Evolutionary conservation across 2,329 filamentous ascomycete species (phyloP), one percentile per base, ranked within the genome.

Genomic region (Nemania serpens): DNA sequence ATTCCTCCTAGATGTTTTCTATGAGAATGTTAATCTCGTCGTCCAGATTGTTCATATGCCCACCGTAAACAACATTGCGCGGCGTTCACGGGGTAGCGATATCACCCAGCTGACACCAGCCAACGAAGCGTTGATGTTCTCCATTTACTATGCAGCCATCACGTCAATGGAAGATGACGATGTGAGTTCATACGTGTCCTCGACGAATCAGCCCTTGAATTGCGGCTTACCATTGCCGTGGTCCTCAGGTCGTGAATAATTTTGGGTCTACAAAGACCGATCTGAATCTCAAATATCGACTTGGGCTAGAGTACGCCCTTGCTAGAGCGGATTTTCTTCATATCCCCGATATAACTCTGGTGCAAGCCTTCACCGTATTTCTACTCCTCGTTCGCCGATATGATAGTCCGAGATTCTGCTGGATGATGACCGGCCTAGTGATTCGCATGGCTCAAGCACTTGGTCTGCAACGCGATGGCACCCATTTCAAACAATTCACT

Each of bases 361-460:
- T 86, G 11, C 82, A 86, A 72, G 83, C 82, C 0, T 79, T 82
- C 58, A 71, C 78, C 2, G 72, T 85, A 0, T 84, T 81, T 61
- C 70, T 85, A 17, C 76, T 81, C 66, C 70, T 84, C 47, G 74
- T 86, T 42, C 79, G 84, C 13, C 77, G 82, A 29, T 73, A 78
- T 39, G 76, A 78, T 55, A 75, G 76, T 58, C 73, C 75, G 11
- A 68, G 75, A 15, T 77, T 75, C 47, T 74, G 77, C 47, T 88
- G 85, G 84, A 84, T 84, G 7, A 72, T 88, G 65, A 84, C 81
- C 1, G 85, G 85, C 2, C 74, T 88, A 11, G 78, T 82, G 2
- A 81, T 88, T 15, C 76, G 85, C 15, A 85, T 88, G 65, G 82
- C 82, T 0, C 82, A 87, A 63, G 82, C 84, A 0, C 75, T 89